Evolutionary conservation across 2,329 filamentous ascomycete genomes (phyloP).

Genomic region (Paecilomyces fulvus): DNA sequence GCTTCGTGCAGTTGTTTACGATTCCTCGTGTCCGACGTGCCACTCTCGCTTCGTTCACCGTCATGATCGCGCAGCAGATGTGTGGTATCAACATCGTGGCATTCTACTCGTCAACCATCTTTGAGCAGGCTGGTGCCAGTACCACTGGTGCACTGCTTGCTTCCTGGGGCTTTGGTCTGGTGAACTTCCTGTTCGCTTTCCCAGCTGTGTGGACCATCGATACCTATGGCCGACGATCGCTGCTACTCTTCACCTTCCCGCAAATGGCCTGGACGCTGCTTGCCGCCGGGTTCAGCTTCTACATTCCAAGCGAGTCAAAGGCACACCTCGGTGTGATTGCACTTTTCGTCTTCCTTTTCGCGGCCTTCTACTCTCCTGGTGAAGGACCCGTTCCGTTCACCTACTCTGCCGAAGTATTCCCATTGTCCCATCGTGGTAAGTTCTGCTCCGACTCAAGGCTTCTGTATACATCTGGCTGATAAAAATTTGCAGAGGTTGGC

Average conservation of each 20-base stretch:
- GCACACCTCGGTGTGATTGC: conserved; percentile 48
- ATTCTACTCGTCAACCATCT: conserved; percentile 61
- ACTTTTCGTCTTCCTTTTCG: conserved; percentile 57
- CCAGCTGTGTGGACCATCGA: conserved; percentile 60
- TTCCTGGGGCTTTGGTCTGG: conserved; percentile 56
- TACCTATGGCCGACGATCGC: conserved; percentile 54
- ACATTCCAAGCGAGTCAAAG: conserved; percentile 35
- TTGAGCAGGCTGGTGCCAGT: conserved; percentile 46
- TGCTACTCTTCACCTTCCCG: conserved; percentile 59
- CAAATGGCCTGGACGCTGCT: conserved; percentile 61
- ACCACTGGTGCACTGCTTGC: conserved; percentile 51
- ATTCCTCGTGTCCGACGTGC: conserved; percentile 48
- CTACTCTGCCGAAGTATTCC: conserved; percentile 50
- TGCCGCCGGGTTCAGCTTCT: conserved; percentile 52
- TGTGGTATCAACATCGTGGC: conserved; percentile 67
- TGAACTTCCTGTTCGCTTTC: conserved; percentile 60
- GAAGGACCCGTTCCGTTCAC: conserved; percentile 50
- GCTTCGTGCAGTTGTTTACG: conserved; percentile 48
- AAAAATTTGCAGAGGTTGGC: conserved; percentile 35
- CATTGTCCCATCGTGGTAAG: conserved; percentile 45
- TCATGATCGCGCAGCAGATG: conserved; percentile 74
- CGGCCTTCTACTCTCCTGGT: conserved; percentile 55
- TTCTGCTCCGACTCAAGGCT: conserved; percentile 1
- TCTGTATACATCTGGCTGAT: conserved; percentile 24
- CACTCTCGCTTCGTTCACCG: conserved; percentile 65